Percentiles rank a stretch among this genome's conserved stretches.
These are phyloP conservation scores for Yamadazyma triangularis DNA, from an alignment of 1,139 yeast species.

Conservation along the genomic window DNA sequence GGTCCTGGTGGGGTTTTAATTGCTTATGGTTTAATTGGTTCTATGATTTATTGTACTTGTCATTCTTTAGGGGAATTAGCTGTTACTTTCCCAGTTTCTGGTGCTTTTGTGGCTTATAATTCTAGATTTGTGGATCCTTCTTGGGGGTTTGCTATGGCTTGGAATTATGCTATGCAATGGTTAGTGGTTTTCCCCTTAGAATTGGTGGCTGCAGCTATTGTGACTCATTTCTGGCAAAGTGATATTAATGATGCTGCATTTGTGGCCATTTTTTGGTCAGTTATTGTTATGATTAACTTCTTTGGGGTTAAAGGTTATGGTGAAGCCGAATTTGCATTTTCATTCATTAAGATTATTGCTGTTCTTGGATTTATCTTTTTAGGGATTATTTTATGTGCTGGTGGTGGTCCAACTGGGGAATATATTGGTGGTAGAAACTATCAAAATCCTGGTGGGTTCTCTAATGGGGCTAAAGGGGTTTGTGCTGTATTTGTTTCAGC, in stretches of 20 bases:
- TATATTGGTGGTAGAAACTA: conserved; percentile 57
- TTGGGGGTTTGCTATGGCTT: conserved; percentile 76
- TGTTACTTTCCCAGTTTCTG: conserved; percentile 67
- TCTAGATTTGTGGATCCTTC: conserved; percentile 67
- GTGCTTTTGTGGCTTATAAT: conserved; percentile 68
- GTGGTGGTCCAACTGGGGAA: conserved; percentile 51
- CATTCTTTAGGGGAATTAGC: conserved; percentile 72
- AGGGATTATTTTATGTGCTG: conserved; percentile 66
- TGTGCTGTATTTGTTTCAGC: conserved; percentile 43
- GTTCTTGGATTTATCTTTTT: conserved; percentile 64
- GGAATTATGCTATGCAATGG: conserved; percentile 74
- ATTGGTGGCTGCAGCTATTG: conserved; percentile 69
- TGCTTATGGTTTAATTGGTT: conserved; percentile 48
- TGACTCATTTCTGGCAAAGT: conserved; percentile 64
- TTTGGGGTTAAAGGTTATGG: conserved; percentile 68
- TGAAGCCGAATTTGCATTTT: conserved; percentile 63
- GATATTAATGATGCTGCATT: conserved; percentile 58
- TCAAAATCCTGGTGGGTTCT: conserved; percentile 63
- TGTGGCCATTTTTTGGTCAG: conserved; percentile 61
- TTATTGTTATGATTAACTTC: conserved; percentile 53
- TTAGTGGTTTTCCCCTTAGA: conserved; percentile 66
- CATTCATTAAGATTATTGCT: conserved; percentile 58
- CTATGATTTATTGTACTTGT: conserved; percentile 57
- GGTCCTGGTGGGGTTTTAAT: conserved; percentile 76
- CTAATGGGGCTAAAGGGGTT: conserved; percentile 58